These are phyloP conservation scores for Digitaria exilis DNA, from an alignment of 202 grass and related monocot species.

Conservation along the genomic window DNA sequence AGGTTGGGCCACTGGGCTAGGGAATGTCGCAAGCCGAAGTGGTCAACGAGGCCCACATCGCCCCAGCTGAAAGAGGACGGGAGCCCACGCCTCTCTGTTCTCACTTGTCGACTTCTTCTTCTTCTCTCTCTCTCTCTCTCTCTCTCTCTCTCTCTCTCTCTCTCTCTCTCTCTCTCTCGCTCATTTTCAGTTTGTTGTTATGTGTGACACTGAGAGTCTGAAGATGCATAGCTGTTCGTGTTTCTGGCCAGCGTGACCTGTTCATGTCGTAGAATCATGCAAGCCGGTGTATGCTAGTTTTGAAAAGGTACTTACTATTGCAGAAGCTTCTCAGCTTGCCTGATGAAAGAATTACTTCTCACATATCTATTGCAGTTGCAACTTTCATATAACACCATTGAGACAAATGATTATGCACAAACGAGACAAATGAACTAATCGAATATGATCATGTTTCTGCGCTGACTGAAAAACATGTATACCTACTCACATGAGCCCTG, in stretches of 20 bases:
- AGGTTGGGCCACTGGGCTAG: too few relatives aligned
- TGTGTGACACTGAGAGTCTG: not conserved
- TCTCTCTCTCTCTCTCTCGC: too few relatives aligned
- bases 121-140: too few relatives aligned
- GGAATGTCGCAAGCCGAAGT: too few relatives aligned
- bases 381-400: not conserved
- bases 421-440: slow-evolving; percentile 39
- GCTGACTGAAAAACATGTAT: slow-evolving; percentile 31
- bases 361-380: not conserved
- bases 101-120: too few relatives aligned
- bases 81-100: too few relatives aligned
- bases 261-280: not conserved
- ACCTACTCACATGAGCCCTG: not conserved
- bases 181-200: not conserved
- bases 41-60: too few relatives aligned
- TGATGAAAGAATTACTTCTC: not conserved
- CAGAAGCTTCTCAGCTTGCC: not conserved
- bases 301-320: not conserved
- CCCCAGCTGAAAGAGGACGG: too few relatives aligned
- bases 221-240: not conserved
- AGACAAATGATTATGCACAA: not conserved
- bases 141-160: too few relatives aligned
- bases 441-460: slow-evolving; percentile 42
- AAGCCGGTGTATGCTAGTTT: not conserved
- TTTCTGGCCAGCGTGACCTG: too few relatives aligned